Base-by-base conservation (phyloP, 164 flowering plant genomes). In the Magnolia kwangsiensis region DNA sequence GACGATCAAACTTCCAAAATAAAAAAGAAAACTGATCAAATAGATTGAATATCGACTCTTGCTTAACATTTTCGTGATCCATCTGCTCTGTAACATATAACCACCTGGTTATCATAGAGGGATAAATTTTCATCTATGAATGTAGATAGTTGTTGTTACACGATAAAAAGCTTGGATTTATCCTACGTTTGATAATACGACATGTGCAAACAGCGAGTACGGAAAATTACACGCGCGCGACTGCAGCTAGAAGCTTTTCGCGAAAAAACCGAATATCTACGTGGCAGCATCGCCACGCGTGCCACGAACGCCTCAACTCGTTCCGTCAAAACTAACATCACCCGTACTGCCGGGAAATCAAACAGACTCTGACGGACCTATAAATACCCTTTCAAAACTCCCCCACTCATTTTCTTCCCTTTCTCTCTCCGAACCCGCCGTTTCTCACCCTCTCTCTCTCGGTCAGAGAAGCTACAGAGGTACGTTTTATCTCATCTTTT, bases 291-390 rank as follows among this genome's bases (percentile, higher is more conserved):
- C 61, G 16, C 61, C 18, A 16, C 61, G 61, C 61, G 18, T 16
- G 61, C 13, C 61, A 55, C 61, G 24, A 20, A 65, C 29, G 11
- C 68, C 37, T 10, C 29, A 10, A 0, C 50, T 31, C 7, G 9
- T 18, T 69, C 85, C 81, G 86, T 84, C 84, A 76, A 76, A 82
- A 74, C 72, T 72, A 77, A 80, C 74, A 74, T 11, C 69, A 45
- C 74, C 76, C 75, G 7, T 18, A 72, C 70, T 45, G 82, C 74
- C 79, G 81, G 75, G 79, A 77, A 76, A 51, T 14, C 61, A 37
- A 75, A 75, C 73, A 61, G 73, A 51, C 74, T 68, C 50, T 37
- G 1, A 72, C 75, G 81, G 67, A 10, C 23, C 71, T 80, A 74
- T 64, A 23, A 29, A 10, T 27, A 0, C 23, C 63, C 55, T 50